Percentiles rank a stretch among this genome's conserved stretches.
Conservation (phyloP, 495 filamentous ascomycete genomes). For the Polyplosphaeria fusca region DNA sequence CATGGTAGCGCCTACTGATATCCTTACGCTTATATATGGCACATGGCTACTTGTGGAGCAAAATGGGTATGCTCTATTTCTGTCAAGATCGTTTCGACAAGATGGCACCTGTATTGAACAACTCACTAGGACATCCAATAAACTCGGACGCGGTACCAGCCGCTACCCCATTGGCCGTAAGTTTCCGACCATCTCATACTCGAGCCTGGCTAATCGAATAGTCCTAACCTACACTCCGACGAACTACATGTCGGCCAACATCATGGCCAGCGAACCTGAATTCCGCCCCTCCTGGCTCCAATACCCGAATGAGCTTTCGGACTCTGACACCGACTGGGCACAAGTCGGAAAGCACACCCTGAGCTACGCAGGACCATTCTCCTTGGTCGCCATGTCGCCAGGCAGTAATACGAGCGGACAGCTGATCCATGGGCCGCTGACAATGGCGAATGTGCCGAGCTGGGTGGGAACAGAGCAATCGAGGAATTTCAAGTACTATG, state of each 20-base stretch:
- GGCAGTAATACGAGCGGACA: neutral
- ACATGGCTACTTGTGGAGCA: no score
- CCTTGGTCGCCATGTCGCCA: neutral
- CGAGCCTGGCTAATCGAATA: no score
- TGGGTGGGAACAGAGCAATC: neutral
- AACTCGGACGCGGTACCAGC: no score
- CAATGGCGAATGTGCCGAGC: neutral
- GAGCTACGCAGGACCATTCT: neutral
- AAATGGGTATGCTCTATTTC: no score
- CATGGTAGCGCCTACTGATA: no score
- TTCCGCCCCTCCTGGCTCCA: neutral
- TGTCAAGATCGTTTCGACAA: no score
- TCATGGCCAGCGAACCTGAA: neutral
- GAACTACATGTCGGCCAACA: neutral
- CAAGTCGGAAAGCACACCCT: neutral
- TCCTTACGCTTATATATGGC: no score
- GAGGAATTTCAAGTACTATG: neutral
- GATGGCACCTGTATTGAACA: no score
- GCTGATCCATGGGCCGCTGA: neutral
- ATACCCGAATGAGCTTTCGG: neutral
- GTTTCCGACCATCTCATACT: no score
- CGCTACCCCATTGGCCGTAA: no score
- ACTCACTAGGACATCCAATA: no score
- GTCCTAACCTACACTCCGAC: neutral
- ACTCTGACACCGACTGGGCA: neutral